Base-by-base conservation (phyloP, 805 yeast genomes). In the Alloascoidea africana region DNA sequence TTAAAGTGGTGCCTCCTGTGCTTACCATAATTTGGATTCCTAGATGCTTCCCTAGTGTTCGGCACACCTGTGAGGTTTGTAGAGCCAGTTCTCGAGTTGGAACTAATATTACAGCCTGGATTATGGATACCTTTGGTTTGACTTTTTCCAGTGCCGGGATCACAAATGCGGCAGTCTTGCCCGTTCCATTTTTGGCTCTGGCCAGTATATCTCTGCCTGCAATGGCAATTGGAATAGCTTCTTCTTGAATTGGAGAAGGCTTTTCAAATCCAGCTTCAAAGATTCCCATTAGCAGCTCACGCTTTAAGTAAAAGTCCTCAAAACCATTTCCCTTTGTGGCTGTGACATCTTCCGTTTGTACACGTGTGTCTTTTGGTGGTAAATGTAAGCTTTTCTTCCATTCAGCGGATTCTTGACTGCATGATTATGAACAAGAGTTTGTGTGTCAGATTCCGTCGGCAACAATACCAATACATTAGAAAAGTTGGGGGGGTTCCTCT, bases 251-350 rank as follows among this genome's bases (percentile, higher is more conserved):
- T 14, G 98, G 98, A 18, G 95, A 83, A 4, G 98, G 98, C 53
- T 82, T 85, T 58, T 91, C 98, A 54, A 91, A 91, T 36, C 98
- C 98, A 1, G 97, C 97, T 60, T 91, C 98, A 57, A 87, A 91
- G 46, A 91, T 89, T 27, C 98, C 98, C 98, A 91, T 91, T 54
- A 91, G 65, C 42, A 91, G 68, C 54, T 91, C 95, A 60, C 98
- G 76, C 58, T 85, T 86, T 49, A 91, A 71, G 52, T 76, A 77
- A 60, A 87, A 85, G 54, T 86, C 94, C 60, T 91, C 98, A 54
- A 91, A 91, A 14, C 83, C 66, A 49, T 77, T 78, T 40, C 96
- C 97, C 51, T 84, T 83, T 32, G 95, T 86, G 49, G 74, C 82
- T 37, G 84, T 69, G 39, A 91, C 96, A 70, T 91, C 98, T 40